Evolutionary conservation across 2,329 filamentous ascomycete genomes (phyloP).

Genomic region (Colletotrichum incanum): DNA sequence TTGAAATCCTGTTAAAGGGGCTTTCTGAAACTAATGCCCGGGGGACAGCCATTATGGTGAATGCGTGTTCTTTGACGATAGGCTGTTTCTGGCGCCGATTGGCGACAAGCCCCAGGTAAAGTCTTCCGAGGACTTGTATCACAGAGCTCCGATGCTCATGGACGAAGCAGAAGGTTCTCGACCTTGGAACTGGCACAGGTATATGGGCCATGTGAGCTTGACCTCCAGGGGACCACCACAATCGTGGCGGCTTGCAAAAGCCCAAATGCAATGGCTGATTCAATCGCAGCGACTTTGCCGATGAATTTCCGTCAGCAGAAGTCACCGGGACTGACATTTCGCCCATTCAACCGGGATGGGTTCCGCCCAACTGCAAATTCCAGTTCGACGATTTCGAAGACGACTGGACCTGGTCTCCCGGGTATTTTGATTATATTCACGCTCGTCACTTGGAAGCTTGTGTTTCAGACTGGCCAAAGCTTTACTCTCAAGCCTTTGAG

Average conservation of each 20-base stretch:
- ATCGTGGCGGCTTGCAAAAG: too few species aligned
- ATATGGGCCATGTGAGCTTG: slow-evolving; percentile 40
- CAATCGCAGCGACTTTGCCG: slow-evolving; percentile 61
- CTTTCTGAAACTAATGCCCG: too few species aligned
- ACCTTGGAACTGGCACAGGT: neutral
- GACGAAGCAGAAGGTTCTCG: neutral
- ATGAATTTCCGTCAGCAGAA: slow-evolving; percentile 60
- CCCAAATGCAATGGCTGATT: neutral
- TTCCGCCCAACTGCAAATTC: slow-evolving; percentile 76
- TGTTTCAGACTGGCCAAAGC: slow-evolving; percentile 68
- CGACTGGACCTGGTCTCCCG: slow-evolving; percentile 60
- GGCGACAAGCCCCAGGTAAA: neutral
- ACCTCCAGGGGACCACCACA: neutral
- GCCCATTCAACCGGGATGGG: slow-evolving; percentile 68
- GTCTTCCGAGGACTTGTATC: neutral
- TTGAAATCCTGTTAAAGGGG: too few species aligned
- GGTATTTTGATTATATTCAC: slow-evolving; percentile 74
- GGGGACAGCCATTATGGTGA: too few species aligned
- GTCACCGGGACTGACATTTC: slow-evolving; percentile 69
- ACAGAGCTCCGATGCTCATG: neutral
- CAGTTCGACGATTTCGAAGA: slow-evolving; percentile 52
- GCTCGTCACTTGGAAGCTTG: slow-evolving; percentile 70
- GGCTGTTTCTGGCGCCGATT: neutral
- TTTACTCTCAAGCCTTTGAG: slow-evolving; percentile 66
- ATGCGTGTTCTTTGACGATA: neutral